Evolutionary conservation across 2,329 filamentous ascomycete species (phyloP).

Genomic region (Rasamsonia emersonii): DNA sequence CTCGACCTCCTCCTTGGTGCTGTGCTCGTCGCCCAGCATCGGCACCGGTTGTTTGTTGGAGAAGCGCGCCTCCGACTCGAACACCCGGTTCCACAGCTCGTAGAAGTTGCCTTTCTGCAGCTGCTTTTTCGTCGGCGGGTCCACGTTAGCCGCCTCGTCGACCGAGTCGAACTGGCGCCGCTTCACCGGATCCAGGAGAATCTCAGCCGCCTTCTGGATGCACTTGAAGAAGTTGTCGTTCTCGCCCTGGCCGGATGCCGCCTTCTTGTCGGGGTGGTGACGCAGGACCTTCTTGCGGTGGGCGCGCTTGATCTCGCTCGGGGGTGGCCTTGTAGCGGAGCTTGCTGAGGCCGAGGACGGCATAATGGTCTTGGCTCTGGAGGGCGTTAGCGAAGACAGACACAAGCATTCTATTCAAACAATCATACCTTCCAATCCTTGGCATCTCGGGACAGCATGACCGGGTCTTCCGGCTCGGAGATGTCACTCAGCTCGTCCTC

Average conservation of each 20-base stretch:
- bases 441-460: slow-evolving; percentile 85
- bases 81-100: slow-evolving; percentile 86
- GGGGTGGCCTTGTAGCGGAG: slow-evolving; percentile 89
- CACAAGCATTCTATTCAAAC: background rate
- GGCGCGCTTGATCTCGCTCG: slow-evolving; percentile 96
- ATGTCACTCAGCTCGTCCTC: slow-evolving; percentile 83
- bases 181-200: slow-evolving; percentile 84
- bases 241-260: slow-evolving; percentile 69
- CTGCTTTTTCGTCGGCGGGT: slow-evolving; percentile 89
- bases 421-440: slow-evolving; percentile 94
- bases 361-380: slow-evolving; percentile 93
- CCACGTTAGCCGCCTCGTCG: slow-evolving; percentile 85
- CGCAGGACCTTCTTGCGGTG: slow-evolving; percentile 99
- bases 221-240: slow-evolving; percentile 99
- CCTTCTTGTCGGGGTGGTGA: slow-evolving; percentile 98
- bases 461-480: slow-evolving; percentile 85
- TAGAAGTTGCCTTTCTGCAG: slow-evolving; percentile 80
- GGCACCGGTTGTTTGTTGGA: slow-evolving; percentile 86
- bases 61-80: slow-evolving; percentile 89
- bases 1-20: slow-evolving; percentile 82
- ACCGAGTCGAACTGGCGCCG: slow-evolving; percentile 95
- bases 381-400: slow-evolving; percentile 8
- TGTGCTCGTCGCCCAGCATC: slow-evolving; percentile 72
- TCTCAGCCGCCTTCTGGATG: slow-evolving; percentile 95
- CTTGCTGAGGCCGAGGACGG: slow-evolving; percentile 84